These are phyloP conservation scores for Cladosporium cucumerinum DNA, from an alignment of 2,329 filamentous ascomycete species.

Conservation along the genomic window DNA sequence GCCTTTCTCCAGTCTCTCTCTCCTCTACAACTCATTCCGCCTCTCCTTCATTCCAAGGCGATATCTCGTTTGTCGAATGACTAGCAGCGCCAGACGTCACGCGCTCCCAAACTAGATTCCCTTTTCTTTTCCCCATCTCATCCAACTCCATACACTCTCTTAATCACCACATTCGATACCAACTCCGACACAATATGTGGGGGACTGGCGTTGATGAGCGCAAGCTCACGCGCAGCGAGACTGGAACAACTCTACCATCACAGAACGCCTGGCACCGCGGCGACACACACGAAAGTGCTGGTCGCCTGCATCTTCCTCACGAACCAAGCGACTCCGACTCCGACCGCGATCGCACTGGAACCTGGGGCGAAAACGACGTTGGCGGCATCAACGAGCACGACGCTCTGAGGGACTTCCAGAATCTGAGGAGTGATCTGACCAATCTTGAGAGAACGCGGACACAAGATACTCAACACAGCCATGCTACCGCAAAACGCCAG, in stretches of 20 bases:
- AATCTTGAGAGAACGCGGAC: constrained; percentile 48
- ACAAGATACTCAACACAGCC: constrained; percentile 26
- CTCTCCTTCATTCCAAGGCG: not conserved
- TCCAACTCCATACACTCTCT: constrained; percentile 9
- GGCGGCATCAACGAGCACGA: constrained; percentile 51
- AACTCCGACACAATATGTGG: constrained; percentile 25
- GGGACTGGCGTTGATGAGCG: constrained; percentile 28
- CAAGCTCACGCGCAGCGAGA: constrained; percentile 23
- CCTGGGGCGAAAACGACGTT: constrained; percentile 61
- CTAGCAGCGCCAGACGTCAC: constrained; percentile 8
- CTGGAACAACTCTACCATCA: constrained; percentile 22
- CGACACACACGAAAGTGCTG: constrained; percentile 24
- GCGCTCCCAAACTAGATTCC: not conserved
- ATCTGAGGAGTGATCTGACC: constrained; percentile 55
- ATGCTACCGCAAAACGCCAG: constrained; percentile 17
- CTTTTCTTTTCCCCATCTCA: not conserved
- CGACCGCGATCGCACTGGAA: constrained; percentile 43
- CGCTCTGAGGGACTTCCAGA: constrained; percentile 60
- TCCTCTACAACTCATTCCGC: not conserved
- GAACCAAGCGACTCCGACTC: constrained; percentile 31
- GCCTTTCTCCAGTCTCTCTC: not conserved
- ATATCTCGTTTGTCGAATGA: not conserved
- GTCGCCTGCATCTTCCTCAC: constrained; percentile 21
- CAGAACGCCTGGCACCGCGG: constrained; percentile 25
- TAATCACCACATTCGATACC: not conserved